phyloP scores from a whole-genome alignment of 441 rosid species.

The Jatropha podagrica region DNA sequence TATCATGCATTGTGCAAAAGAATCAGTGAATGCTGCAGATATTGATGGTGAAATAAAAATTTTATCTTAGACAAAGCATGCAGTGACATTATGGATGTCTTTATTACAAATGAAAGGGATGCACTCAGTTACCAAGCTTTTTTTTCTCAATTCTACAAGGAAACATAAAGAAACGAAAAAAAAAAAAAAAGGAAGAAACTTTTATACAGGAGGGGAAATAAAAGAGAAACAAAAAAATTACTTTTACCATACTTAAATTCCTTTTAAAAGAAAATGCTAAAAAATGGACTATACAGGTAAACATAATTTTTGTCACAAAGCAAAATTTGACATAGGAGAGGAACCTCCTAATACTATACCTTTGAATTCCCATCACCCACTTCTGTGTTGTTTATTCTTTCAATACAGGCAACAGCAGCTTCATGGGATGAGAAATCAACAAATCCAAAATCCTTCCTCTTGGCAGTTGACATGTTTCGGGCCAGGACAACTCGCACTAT shows the following conservation, averaged over 20 bases:
- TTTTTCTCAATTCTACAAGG: neutral
- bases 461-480: conserved; percentile 65
- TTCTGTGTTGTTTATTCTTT: conserved; percentile 47
- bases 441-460: conserved; percentile 69
- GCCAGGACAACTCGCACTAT: conserved; percentile 53
- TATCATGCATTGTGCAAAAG: neutral
- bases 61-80: neutral
- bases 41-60: neutral
- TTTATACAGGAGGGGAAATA: too few relatives aligned
- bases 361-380: conserved; percentile 42
- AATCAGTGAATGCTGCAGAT: neutral
- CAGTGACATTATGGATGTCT: neutral
- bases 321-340: neutral
- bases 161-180: too few relatives aligned
- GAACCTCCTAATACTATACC: conserved; percentile 30
- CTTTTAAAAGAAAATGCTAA: neutral
- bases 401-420: conserved; percentile 58
- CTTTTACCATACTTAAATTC: too few relatives aligned
- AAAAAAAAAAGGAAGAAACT: too few relatives aligned
- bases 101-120: neutral
- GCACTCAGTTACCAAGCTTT: neutral
- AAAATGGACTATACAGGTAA: neutral
- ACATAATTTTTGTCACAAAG: neutral
- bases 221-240: neutral
- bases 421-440: conserved; percentile 59